A percentile compares a stretch with the other conserved stretches of the same genome.
phyloP scores from a whole-genome alignment of 1,139 yeast species.

The Yamadazyma dushanensis region DNA sequence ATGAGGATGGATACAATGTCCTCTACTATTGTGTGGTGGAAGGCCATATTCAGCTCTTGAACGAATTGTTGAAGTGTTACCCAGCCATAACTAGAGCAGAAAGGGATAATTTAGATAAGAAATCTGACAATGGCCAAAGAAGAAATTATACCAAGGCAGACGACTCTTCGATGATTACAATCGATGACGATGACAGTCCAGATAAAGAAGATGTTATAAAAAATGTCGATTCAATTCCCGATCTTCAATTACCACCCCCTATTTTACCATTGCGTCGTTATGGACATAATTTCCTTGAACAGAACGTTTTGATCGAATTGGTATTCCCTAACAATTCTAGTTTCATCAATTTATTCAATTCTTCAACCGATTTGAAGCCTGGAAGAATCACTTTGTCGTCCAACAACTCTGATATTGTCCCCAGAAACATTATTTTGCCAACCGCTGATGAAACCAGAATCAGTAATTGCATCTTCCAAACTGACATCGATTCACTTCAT shows the following conservation, averaged over 20 bases:
- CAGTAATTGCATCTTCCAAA: conserved; percentile 72
- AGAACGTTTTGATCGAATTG: conserved; percentile 79
- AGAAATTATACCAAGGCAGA: background rate
- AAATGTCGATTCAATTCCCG: conserved; percentile 78
- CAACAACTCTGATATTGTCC: conserved; percentile 69
- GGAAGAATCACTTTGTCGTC: conserved; percentile 76
- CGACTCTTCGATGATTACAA: background rate
- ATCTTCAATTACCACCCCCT: conserved; percentile 91
- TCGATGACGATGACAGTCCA: conserved; percentile 35
- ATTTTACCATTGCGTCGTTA: conserved; percentile 88
- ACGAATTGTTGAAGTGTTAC: conserved; percentile 51
- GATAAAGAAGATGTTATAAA: conserved; percentile 30
- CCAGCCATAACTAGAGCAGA: conserved; percentile 11
- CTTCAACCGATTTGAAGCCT: conserved; percentile 46
- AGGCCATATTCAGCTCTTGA: conserved; percentile 80
- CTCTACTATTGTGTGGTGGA: conserved; percentile 91
- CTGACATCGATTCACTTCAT: conserved; percentile 65
- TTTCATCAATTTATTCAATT: conserved; percentile 52
- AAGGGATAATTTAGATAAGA: background rate
- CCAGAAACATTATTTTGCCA: conserved; percentile 81
- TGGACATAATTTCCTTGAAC: conserved; percentile 93
- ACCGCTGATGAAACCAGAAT: conserved; percentile 65
- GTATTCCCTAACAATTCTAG: conserved; percentile 57
- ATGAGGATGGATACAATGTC: conserved; percentile 82
- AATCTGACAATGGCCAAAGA: background rate